A percentile compares a stretch with the other conserved stretches of the same genome.
Conservation (phyloP, 106 monocot genomes). For the Ottelia alismoides region DNA sequence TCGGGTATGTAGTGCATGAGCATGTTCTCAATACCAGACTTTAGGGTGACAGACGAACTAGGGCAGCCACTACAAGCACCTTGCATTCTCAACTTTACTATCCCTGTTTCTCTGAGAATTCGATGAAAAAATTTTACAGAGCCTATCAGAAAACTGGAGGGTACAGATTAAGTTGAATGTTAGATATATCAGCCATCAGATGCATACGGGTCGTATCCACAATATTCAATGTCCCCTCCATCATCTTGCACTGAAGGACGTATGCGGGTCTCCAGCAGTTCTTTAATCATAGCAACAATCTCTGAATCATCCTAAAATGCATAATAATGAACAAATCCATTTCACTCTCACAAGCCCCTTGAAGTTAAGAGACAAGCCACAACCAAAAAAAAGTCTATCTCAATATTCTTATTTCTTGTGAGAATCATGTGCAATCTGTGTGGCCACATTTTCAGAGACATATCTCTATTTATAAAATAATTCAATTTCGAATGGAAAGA, state of each 20-base stretch:
- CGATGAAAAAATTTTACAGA: not conserved
- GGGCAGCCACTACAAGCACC: conserved; percentile 99
- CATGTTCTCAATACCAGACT: conserved; percentile 98
- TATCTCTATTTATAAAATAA: too few species aligned
- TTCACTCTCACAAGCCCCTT: too few species aligned
- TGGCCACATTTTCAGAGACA: too few species aligned
- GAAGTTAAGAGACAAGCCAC: too few species aligned
- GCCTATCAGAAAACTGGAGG: not conserved
- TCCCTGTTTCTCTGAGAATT: conserved; percentile 58
- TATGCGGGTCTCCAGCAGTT: conserved; percentile 89
- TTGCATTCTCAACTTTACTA: conserved; percentile 93
- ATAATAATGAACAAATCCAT: too few species aligned
- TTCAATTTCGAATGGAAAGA: too few species aligned
- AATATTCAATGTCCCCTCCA: conserved; percentile 92
- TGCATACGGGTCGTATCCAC: conserved; percentile 71
- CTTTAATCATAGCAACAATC: conserved; percentile 98
- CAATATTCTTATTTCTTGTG: too few species aligned
- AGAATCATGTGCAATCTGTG: too few species aligned
- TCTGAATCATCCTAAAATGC: conserved; percentile 98
- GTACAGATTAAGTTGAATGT: too few species aligned
- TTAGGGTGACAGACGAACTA: conserved; percentile 92
- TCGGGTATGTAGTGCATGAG: conserved; percentile 98
- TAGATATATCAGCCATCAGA: too few species aligned
- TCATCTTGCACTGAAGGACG: conserved; percentile 97
- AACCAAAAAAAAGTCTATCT: too few species aligned